Evolutionary conservation across 495 filamentous ascomycete genomes (phyloP).

Genomic region (Pyrenopolyporus hunteri): DNA sequence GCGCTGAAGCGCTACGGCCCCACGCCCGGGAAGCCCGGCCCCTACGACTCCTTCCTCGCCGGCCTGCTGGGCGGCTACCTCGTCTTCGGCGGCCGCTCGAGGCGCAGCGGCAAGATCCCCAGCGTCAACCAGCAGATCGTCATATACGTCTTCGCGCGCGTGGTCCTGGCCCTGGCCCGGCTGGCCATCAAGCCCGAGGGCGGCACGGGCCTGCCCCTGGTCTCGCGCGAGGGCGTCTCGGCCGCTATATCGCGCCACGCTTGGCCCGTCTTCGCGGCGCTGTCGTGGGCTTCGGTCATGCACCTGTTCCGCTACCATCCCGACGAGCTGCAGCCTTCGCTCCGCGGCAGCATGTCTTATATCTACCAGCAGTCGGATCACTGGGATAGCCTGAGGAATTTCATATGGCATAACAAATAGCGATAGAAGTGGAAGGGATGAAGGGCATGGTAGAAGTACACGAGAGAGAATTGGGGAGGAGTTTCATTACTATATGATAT

Average conservation of each 20-base stretch:
- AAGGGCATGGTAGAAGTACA: background rate
- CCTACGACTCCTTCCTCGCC: conserved; percentile 86
- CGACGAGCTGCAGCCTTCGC: conserved; percentile 83
- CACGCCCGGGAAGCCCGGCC: conserved; percentile 54
- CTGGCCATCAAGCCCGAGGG: conserved; percentile 71
- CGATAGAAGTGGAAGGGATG: conserved; percentile 4
- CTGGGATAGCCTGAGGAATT: conserved; percentile 81
- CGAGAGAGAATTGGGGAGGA: background rate
- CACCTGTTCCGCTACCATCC: conserved; percentile 92
- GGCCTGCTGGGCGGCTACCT: conserved; percentile 89
- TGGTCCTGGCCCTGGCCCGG: conserved; percentile 81
- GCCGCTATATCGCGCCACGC: conserved; percentile 65
- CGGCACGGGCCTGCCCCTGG: conserved; percentile 47
- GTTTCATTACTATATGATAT: conserved; percentile 20
- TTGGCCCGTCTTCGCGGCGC: conserved; percentile 88
- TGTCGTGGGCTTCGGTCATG: conserved; percentile 94
- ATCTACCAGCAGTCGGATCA: conserved; percentile 86
- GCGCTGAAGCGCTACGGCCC: conserved; percentile 67
- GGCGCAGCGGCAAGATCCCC: conserved; percentile 65
- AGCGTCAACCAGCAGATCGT: conserved; percentile 97
- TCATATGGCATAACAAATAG: conserved; percentile 85
- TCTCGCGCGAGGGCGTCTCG: conserved; percentile 50
- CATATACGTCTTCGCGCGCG: conserved; percentile 95
- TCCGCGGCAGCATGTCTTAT: conserved; percentile 97
- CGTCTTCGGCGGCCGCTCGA: conserved; percentile 78